A percentile compares a stretch with the other conserved stretches of the same genome.
phyloP scores from a whole-genome alignment of 495 filamentous ascomycete species.

The Sabuloglossum arenarium region DNA sequence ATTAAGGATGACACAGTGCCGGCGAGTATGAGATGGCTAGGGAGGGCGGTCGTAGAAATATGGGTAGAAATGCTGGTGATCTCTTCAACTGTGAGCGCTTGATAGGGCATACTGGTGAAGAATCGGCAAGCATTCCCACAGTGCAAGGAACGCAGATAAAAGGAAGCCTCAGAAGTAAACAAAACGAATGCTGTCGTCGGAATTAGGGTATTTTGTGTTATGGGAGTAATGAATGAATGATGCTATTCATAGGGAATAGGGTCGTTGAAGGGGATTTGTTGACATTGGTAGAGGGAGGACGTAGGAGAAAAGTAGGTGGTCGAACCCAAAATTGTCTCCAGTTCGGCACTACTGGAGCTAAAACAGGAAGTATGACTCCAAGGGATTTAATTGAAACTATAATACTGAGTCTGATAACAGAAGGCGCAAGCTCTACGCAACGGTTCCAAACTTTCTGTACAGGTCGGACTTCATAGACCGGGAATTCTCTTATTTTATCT shows the following conservation, averaged over 20 bases:
- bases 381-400: not conserved
- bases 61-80: not conserved
- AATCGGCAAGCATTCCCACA: not conserved
- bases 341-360: not conserved
- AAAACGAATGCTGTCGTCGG: not conserved
- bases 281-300: no score
- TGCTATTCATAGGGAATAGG: not conserved
- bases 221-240: not conserved
- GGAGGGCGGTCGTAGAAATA: not conserved
- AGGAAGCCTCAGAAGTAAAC: not conserved
- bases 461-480: not conserved
- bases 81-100: not conserved
- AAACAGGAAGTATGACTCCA: not conserved
- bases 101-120: not conserved
- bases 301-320: not conserved
- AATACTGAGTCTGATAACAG: not conserved
- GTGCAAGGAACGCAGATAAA: not conserved
- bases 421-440: not conserved
- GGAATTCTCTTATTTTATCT: not conserved
- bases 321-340: not conserved
- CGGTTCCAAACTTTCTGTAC: not conserved
- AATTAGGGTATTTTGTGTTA: not conserved
- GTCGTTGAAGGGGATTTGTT: not conserved
- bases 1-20: not conserved
- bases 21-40: not conserved